phyloP scores from a whole-genome alignment of 345 rosid genomes.

The Nasturtium officinale region DNA sequence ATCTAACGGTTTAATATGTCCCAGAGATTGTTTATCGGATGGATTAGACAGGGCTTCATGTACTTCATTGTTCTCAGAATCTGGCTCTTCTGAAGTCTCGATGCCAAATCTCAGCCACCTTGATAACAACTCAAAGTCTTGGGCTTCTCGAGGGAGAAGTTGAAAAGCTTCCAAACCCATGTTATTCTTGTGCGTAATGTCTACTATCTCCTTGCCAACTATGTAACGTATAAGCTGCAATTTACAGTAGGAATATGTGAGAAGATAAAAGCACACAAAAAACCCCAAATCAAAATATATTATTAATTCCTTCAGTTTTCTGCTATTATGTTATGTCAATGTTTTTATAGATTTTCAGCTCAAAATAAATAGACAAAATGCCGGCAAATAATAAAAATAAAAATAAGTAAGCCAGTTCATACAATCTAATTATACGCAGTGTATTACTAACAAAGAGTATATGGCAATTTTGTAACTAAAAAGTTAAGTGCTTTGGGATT shows the following conservation, averaged over 20 bases:
- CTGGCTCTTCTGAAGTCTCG: neutral
- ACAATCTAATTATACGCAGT: no score
- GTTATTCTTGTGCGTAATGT: neutral
- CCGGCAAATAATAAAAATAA: no score
- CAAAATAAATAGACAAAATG: neutral
- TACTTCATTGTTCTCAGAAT: neutral
- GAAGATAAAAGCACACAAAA: neutral
- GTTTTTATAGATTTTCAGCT: neutral
- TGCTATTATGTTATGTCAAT: no score
- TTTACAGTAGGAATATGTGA: neutral
- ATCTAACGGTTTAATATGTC: neutral
- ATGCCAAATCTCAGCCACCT: neutral
- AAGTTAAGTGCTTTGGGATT: neutral
- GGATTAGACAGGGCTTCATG: neutral
- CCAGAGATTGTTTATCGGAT: neutral
- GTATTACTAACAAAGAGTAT: neutral
- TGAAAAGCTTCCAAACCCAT: constrained; percentile 13
- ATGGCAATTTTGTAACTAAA: neutral
- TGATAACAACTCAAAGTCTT: constrained; percentile 29
- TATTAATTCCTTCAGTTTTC: neutral
- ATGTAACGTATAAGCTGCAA: constrained; percentile 30
- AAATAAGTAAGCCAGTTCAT: neutral
- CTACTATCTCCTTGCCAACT: constrained; percentile 1
- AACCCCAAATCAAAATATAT: neutral
- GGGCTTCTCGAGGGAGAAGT: constrained; percentile 1